Conservation (phyloP, 2,329 filamentous ascomycete species). For the Lecanosticta acicola region DNA sequence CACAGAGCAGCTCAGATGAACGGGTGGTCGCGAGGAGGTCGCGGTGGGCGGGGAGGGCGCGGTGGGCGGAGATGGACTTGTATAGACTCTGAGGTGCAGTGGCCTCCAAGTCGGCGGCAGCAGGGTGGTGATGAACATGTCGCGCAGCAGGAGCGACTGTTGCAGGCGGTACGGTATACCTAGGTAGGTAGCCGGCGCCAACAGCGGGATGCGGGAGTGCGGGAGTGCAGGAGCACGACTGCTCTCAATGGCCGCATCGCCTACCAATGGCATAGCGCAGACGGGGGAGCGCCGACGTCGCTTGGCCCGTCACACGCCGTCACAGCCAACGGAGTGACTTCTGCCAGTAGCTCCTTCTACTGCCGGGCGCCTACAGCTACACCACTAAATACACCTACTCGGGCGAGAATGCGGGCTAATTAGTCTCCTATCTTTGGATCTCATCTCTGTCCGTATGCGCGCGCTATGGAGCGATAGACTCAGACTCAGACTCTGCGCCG, state of each 20-base stretch:
- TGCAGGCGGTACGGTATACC: too few relatives aligned
- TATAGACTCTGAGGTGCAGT: conserved; percentile 35
- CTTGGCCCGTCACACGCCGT: conserved; percentile 18
- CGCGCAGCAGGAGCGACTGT: too few relatives aligned
- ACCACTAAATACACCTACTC: conserved; percentile 4
- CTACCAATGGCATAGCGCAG: conserved; percentile 13
- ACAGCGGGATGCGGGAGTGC: background rate
- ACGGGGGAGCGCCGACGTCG: conserved; percentile 7
- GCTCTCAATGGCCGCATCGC: too few relatives aligned
- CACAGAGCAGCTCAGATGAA: conserved; percentile 22
- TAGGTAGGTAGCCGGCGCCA: conserved; percentile 3
- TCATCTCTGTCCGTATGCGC: background rate
- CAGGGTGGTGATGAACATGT: background rate
- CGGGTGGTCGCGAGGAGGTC: conserved; percentile 35
- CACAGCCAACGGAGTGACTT: too few relatives aligned
- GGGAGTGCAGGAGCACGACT: too few relatives aligned
- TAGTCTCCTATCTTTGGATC: conserved; percentile 16
- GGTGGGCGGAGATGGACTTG: conserved; percentile 36
- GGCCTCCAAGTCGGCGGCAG: conserved; percentile 15
- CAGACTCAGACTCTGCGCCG: background rate
- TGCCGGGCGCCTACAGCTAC: conserved; percentile 14
- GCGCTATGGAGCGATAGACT: too few relatives aligned
- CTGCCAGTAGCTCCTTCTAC: conserved; percentile 2
- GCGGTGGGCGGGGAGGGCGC: conserved; percentile 38
- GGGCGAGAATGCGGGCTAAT: conserved; percentile 8